Evolutionary conservation across 345 rosid genomes (phyloP).

Genomic region (Hevea brasiliensis): DNA sequence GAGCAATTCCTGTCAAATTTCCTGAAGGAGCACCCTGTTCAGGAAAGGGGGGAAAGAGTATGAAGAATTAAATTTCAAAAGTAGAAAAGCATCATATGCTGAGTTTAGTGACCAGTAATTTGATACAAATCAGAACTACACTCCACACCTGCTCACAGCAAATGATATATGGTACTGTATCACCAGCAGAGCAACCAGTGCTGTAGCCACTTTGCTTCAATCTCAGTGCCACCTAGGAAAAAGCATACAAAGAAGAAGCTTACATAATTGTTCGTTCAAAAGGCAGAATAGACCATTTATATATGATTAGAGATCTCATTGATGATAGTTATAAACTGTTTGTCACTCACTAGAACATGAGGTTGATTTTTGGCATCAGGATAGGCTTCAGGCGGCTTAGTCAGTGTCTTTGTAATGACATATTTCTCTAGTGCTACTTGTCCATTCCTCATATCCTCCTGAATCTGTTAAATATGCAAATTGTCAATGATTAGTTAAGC

Average conservation of each 20-base stretch:
- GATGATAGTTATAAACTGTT: neutral
- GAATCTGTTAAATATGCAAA: conserved; percentile 56
- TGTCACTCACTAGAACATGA: conserved; percentile 75
- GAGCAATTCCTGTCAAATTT: conserved; percentile 76
- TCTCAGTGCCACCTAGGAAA: conserved; percentile 83
- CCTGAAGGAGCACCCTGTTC: conserved; percentile 62
- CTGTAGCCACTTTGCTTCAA: conserved; percentile 85
- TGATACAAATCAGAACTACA: conserved; percentile 7
- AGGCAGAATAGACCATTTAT: conserved; percentile 4
- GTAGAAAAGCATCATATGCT: neutral
- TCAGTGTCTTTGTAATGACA: conserved; percentile 88
- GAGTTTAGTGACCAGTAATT: conserved; percentile 7
- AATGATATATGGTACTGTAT: conserved; percentile 87
- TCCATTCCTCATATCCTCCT: conserved; percentile 91
- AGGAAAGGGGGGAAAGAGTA: conserved; percentile 12
- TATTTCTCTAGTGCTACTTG: conserved; percentile 89
- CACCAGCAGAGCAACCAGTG: conserved; percentile 77
- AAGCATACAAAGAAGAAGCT: conserved; percentile 16
- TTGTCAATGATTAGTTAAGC: conserved; percentile 14
- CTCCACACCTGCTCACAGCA: conserved; percentile 84
- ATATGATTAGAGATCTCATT: neutral
- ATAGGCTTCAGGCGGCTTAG: conserved; percentile 92
- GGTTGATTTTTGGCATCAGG: conserved; percentile 97
- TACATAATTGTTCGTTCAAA: conserved; percentile 16
- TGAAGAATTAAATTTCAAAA: conserved; percentile 2